Evolutionary conservation across 306 rosid genomes (phyloP), one percentile per base, ranked within the genome.

Genomic region (Corylus avellana): DNA sequence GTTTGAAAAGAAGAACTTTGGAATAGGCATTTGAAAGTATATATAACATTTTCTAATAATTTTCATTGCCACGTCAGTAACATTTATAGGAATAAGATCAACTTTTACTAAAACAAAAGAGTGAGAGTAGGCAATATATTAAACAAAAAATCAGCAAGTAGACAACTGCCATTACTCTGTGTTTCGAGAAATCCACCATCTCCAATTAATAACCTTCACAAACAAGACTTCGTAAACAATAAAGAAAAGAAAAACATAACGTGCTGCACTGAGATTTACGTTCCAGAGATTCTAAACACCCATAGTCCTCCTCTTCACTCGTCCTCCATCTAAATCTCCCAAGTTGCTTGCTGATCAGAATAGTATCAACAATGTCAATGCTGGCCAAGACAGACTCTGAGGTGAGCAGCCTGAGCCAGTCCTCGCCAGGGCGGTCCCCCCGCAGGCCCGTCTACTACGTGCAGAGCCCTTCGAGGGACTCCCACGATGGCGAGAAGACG

Each of bases 401-500:
- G 88, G 96, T 72, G 10, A 95, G 98, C 76, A 95, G 98, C 88
- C 90, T 84, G 29, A 81, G 85, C 49, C 97, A 92, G 48, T 91
- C 96, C 1, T 91, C 99, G 3, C 97, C 98, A 22, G 76, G 86
- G 0, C 82, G 97, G 8, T 93, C 97, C 0, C 94, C 94, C 1
- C 93, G 91, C 0, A 87, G 89, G 2, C 75, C 93, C 2, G 94
- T 78, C 2, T 95, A 95, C 79, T 95, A 84, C 51, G 98, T 95
- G 11, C 98, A 91, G 54, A 93, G 97, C 80, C 99, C 98, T 0
- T 94, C 98, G 0, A 85, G 98, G 0, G 97, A 94, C 49, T 94
- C 98, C 22, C 85, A 92, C 75, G 97, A 91, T 83, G 94, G 97
- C 2, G 97, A 95, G 57, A 95, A 95, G 86, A 93, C 99, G 11